Base-by-base conservation (phyloP, 1,139 yeast genomes). In the Blastobotrys proliferans region DNA sequence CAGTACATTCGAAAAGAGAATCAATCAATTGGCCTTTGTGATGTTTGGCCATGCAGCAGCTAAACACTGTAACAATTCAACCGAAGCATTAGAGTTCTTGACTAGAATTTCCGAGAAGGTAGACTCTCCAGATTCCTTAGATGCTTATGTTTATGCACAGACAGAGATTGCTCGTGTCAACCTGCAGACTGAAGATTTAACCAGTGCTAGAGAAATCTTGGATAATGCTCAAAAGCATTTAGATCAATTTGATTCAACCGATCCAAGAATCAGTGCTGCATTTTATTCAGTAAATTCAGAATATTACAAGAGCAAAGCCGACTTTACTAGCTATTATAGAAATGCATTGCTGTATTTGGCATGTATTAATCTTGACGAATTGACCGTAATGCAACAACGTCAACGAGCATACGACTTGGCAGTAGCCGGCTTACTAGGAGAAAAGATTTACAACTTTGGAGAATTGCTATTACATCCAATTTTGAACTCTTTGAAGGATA, bases 391-490 rank as follows among this genome's bases (percentile, higher is more conserved):
- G 35, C 82, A 80, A 44, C 74, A 68, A 52, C 73, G 73, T 51
- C 72, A 69, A 47, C 70, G 87, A 45, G 92, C 96, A 20, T 80
- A 81, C 57, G 95, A 92, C 54, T 74, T 92, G 56, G 76, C 94
- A 48, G 74, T 88, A 41, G 81, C 95, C 34, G 98, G 97, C 0
- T 70, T 92, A 50, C 72, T 92, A 54, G 98, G 97, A 37, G 95
- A 88, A 58, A 81, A 79, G 60, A 85, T 92, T 54, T 94, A 88
- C 71, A 92, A 90, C 67, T 92, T 92, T 65, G 98, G 98, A 41
- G 98, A 94, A 66, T 76, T 92, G 52, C 75, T 92, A 48, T 78
- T 88, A 61, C 97, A 92, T 62, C 96, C 94, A 40, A 81, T 90
- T 44, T 75, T 92, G 62, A 64, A 72, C 40, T 69, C 74, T 35